These are phyloP conservation scores for Geranomyces variabilis DNA, from an alignment of 192 early-diverging fungal genomes.

Conservation along the genomic window DNA sequence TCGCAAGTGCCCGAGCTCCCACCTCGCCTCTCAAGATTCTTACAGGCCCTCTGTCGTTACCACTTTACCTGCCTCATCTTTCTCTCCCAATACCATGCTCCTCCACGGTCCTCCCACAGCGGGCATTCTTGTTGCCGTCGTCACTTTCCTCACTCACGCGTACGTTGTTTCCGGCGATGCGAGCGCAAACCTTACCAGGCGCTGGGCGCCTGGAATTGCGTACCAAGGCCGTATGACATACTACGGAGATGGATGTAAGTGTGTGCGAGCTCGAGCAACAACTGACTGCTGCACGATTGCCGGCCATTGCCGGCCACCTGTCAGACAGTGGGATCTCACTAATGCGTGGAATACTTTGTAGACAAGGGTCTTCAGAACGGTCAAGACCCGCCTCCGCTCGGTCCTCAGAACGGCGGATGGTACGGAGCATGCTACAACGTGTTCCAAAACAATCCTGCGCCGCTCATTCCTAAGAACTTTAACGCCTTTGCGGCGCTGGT, in stretches of 20 bases:
- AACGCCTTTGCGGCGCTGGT: conserved; percentile 38
- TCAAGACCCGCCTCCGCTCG: conserved; percentile 32
- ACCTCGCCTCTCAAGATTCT: too few species aligned
- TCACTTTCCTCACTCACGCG: too few species aligned
- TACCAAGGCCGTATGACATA: conserved; percentile 1
- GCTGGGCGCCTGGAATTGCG: conserved; percentile 5
- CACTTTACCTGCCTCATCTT: too few species aligned
- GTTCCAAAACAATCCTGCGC: conserved; percentile 3
- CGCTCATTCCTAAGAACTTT: conserved; percentile 30
- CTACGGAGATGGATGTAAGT: conserved; percentile 8
- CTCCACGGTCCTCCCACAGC: too few species aligned
- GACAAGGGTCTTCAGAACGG: conserved; percentile 30
- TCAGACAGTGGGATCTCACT: too few species aligned
- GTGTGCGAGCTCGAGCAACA: background rate
- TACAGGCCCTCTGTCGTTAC: too few species aligned
- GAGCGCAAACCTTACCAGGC: background rate
- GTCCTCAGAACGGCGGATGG: conserved; percentile 38
- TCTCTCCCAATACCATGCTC: too few species aligned
- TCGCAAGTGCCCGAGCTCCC: too few species aligned
- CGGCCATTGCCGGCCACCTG: too few species aligned
- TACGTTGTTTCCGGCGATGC: too few species aligned
- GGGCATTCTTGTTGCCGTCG: too few species aligned
- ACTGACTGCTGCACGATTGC: background rate
- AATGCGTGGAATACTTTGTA: too few species aligned
- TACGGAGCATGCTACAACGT: conserved; percentile 37